Percentiles rank a stretch among this genome's conserved stretches.
Conservation (phyloP, 371 early-diverging fungal species). For the Mucor indicus region DNA sequence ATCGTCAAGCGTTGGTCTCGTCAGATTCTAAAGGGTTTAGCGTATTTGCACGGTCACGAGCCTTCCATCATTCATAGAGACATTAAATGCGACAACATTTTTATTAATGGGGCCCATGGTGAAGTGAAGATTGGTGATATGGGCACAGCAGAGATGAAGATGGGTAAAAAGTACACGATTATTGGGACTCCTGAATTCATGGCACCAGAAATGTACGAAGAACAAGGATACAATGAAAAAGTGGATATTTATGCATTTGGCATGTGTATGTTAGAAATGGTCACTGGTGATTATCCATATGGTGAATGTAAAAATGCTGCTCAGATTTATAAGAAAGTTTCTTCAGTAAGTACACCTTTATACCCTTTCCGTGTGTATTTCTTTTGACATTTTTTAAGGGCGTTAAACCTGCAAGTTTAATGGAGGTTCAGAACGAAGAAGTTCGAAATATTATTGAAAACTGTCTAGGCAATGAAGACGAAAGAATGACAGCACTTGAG, state of each 20-base stretch:
- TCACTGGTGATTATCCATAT: conserved; percentile 89
- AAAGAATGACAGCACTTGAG: conserved; percentile 70
- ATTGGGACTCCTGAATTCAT: conserved; percentile 93
- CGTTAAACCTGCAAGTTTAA: conserved; percentile 77
- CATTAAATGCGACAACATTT: conserved; percentile 87
- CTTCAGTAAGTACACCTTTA: conserved; percentile 54
- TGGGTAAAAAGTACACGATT: conserved; percentile 83
- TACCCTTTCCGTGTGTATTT: too few relatives aligned
- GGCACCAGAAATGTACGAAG: conserved; percentile 96
- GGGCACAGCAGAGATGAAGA: conserved; percentile 75
- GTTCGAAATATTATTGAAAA: conserved; percentile 74
- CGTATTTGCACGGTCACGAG: conserved; percentile 78
- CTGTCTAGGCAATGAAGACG: conserved; percentile 67
- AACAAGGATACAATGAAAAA: conserved; percentile 84
- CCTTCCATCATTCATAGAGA: conserved; percentile 93
- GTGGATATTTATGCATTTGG: conserved; percentile 95
- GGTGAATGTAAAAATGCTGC: conserved; percentile 85
- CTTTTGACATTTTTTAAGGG: too few relatives aligned
- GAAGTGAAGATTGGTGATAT: conserved; percentile 94
- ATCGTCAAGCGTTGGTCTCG: conserved; percentile 81
- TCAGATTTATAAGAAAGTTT: conserved; percentile 84
- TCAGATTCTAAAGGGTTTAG: conserved; percentile 81
- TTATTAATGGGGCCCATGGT: conserved; percentile 90
- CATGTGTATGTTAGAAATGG: conserved; percentile 89
- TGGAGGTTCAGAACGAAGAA: conserved; percentile 67